A percentile compares a stretch with the other conserved stretches of the same genome.
Conservation (phyloP, 805 yeast genomes). For the Cyberlindnera maritima region DNA sequence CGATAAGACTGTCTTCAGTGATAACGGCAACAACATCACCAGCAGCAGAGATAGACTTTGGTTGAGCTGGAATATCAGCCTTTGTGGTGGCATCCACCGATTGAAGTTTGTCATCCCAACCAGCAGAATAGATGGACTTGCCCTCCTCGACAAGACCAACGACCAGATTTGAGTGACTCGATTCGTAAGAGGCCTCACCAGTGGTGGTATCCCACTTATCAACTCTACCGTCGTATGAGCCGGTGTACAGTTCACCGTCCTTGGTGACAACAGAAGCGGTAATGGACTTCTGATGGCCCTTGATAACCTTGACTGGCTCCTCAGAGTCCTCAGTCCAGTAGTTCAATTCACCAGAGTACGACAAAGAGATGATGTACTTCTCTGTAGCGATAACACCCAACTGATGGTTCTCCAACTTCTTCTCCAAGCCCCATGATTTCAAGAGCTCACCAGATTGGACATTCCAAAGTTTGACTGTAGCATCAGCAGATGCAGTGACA, state of each 20-base stretch:
- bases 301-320: conserved; percentile 35
- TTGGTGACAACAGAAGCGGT: conserved; percentile 49
- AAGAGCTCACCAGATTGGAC: conserved; percentile 40
- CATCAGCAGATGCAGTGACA: conserved; percentile 84
- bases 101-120: conserved; percentile 86
- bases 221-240: conserved; percentile 81
- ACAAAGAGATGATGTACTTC: conserved; percentile 59
- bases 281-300: conserved; percentile 82
- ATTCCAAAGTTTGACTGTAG: conserved; percentile 65
- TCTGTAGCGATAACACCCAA: conserved; percentile 75
- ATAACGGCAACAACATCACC: conserved; percentile 38
- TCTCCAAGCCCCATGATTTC: conserved; percentile 50
- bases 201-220: conserved; percentile 50
- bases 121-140: conserved; percentile 48
- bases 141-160: conserved; percentile 42
- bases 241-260: conserved; percentile 43
- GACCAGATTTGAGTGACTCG: conserved; percentile 64
- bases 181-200: conserved; percentile 36
- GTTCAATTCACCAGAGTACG: conserved; percentile 70
- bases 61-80: conserved; percentile 45
- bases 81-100: conserved; percentile 30
- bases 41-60: conserved; percentile 41
- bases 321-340: conserved; percentile 45
- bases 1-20: conserved; percentile 34
- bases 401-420: conserved; percentile 60